Percentiles rank a stretch among this genome's conserved stretches.
Conservation (phyloP, 2,329 filamentous ascomycete genomes). For the Pleoardoris graminearum region DNA sequence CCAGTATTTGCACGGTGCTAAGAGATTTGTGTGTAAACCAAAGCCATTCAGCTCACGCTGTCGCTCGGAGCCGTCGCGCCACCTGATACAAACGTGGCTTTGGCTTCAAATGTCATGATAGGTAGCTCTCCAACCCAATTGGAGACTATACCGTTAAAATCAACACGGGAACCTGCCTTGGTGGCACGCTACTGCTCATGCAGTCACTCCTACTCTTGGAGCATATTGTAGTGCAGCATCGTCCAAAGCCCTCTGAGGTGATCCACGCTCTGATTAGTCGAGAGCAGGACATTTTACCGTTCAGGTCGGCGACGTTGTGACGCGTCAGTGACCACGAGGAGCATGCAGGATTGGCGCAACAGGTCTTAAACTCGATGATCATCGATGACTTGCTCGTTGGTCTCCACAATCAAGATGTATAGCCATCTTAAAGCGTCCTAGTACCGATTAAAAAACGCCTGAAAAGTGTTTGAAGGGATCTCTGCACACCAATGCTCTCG, state of each 20-base stretch:
- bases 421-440: neutral
- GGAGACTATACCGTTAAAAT: too few species aligned
- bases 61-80: too few species aligned
- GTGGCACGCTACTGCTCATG: neutral
- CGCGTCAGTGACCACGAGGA: neutral
- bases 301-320: constrained; percentile 8
- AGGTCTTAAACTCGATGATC: neutral
- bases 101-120: too few species aligned
- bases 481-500: neutral
- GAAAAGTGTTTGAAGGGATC: neutral
- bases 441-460: neutral
- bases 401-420: neutral
- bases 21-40: too few species aligned
- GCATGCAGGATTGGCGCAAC: neutral
- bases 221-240: neutral
- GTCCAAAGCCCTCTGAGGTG: neutral
- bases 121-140: too few species aligned
- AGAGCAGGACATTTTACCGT: neutral
- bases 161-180: neutral
- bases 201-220: neutral
- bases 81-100: too few species aligned
- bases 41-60: too few species aligned
- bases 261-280: neutral
- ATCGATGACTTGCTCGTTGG: neutral
- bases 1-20: too few species aligned